phyloP scores from a whole-genome alignment of 163 green algal genomes.

The Scenedesmus sp. region DNA sequence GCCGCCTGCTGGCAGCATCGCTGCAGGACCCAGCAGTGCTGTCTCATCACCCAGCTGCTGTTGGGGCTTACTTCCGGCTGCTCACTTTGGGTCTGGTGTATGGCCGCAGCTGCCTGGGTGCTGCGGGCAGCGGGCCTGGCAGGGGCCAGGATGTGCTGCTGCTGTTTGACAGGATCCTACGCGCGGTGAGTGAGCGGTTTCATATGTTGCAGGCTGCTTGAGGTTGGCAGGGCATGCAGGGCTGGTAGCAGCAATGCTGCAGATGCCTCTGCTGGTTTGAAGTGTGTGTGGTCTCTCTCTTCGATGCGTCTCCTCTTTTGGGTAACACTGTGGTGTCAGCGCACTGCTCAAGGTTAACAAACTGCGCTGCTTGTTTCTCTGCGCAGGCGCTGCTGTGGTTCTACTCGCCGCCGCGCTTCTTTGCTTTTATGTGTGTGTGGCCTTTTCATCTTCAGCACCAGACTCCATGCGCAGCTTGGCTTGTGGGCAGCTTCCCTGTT shows the following conservation, averaged over 20 bases:
- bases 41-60: conserved; percentile 73
- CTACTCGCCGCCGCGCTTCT: conserved; percentile 50
- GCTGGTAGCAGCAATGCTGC: conserved; percentile 54
- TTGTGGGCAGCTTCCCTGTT: too few species aligned
- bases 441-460: too few species aligned
- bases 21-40: conserved; percentile 62
- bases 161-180: conserved; percentile 68
- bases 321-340: too few species aligned
- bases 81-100: conserved; percentile 60
- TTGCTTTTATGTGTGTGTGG: not conserved
- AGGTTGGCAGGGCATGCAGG: not conserved
- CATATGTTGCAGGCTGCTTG: conserved; percentile 29
- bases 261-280: conserved; percentile 39
- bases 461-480: too few species aligned
- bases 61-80: conserved; percentile 53
- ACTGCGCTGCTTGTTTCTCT: not conserved
- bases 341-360: too few species aligned
- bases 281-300: not conserved
- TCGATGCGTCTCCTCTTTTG: too few species aligned
- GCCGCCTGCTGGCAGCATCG: conserved; percentile 60
- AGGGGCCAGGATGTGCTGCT: conserved; percentile 44
- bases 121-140: not conserved
- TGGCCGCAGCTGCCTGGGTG: conserved; percentile 28
- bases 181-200: conserved; percentile 55
- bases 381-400: conserved; percentile 49